A percentile compares a stretch with the other conserved stretches of the same genome.
phyloP scores from a whole-genome alignment of 805 yeast genomes.

The Ogataea ramenticola region DNA sequence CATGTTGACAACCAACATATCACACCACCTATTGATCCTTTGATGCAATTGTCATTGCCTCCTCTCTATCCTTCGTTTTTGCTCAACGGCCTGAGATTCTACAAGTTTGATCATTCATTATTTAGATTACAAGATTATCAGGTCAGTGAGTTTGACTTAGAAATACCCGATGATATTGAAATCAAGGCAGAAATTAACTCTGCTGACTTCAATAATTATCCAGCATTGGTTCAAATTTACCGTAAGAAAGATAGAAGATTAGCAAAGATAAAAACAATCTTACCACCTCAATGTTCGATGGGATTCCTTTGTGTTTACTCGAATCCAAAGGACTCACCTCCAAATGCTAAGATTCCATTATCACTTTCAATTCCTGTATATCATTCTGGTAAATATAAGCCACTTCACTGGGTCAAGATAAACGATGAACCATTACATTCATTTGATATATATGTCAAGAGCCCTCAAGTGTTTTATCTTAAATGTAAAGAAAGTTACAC shows the following conservation, averaged over 20 bases:
- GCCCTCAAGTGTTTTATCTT: slow-evolving; percentile 73
- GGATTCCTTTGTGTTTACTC: slow-evolving; percentile 76
- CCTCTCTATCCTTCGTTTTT: slow-evolving; percentile 80
- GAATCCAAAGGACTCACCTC: slow-evolving; percentile 31
- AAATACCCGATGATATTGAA: slow-evolving; percentile 66
- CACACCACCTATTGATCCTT: slow-evolving; percentile 74
- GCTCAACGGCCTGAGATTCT: slow-evolving; percentile 47
- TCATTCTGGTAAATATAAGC: slow-evolving; percentile 60
- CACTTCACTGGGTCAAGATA: slow-evolving; percentile 54
- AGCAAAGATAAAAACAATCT: slow-evolving; percentile 71
- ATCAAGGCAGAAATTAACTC: slow-evolving; percentile 49
- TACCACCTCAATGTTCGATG: slow-evolving; percentile 61
- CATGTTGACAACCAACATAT: slow-evolving; percentile 78
- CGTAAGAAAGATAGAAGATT: slow-evolving; percentile 60
- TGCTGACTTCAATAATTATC: not conserved
- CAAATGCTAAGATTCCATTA: slow-evolving; percentile 47
- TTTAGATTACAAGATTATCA: slow-evolving; percentile 70
- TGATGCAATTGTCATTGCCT: slow-evolving; percentile 74
- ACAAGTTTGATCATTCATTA: slow-evolving; percentile 70
- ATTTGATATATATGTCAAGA: slow-evolving; percentile 73
- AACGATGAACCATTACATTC: slow-evolving; percentile 59
- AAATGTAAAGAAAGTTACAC: slow-evolving; percentile 50
- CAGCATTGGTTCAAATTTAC: slow-evolving; percentile 68
- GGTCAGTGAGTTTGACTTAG: slow-evolving; percentile 68
- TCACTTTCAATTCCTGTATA: slow-evolving; percentile 68